Evolutionary conservation across 1,284 basidiomycete species (phyloP).

Genomic region (Rhodotorula mucilaginosa): DNA sequence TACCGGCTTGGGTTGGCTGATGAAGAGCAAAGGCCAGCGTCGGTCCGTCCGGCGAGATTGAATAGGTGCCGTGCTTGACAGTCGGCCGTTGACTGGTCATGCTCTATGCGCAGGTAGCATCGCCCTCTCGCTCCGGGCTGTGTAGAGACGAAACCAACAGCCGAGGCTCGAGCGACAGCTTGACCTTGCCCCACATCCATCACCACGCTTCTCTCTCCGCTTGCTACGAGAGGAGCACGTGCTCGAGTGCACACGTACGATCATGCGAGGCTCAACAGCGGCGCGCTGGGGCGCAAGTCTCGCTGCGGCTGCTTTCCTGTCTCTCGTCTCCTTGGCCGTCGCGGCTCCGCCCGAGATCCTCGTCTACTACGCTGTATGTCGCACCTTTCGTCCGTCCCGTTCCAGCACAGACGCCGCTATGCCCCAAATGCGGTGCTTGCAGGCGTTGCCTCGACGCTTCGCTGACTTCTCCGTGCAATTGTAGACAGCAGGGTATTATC

Average conservation of each 20-base stretch:
- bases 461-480: not conserved
- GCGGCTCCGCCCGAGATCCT: constrained; percentile 15
- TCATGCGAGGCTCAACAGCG: not conserved
- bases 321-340: not conserved
- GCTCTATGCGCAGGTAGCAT: not conserved
- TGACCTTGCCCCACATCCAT: not conserved
- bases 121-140: no score
- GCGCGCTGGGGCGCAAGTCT: not conserved
- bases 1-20: not conserved
- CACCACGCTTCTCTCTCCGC: not conserved
- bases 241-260: not conserved
- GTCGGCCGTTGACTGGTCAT: not conserved
- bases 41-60: not conserved
- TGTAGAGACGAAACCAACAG: no score
- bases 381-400: not conserved
- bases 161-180: no score
- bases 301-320: not conserved
- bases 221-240: not conserved
- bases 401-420: not conserved
- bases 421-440: no score
- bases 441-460: no score
- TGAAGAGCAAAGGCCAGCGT: constrained; percentile 5
- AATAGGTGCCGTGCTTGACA: not conserved
- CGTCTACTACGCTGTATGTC: constrained; percentile 14
- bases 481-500: constrained; percentile 20